Conservation (phyloP, 495 filamentous ascomycete genomes). For the Neurospora sp. region DNA sequence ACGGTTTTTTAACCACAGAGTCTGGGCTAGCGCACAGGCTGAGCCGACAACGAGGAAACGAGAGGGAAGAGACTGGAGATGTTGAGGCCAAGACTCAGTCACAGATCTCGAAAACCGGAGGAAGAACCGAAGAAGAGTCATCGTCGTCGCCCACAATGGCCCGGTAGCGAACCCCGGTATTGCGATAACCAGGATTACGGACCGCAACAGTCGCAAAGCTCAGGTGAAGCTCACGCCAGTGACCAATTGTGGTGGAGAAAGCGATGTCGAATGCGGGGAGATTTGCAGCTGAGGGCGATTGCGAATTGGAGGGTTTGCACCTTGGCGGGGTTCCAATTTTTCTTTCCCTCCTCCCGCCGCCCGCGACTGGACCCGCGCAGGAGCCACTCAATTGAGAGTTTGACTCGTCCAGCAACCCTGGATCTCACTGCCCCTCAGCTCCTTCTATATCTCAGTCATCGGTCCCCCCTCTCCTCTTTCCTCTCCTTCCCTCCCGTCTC, state of each 20-base stretch:
- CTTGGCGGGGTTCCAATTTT: slow-evolving; percentile 15
- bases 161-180: background rate
- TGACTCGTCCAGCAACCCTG: background rate
- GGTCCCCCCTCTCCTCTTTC: slow-evolving; percentile 3
- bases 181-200: background rate
- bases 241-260: background rate
- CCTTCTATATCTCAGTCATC: slow-evolving; percentile 2
- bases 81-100: background rate
- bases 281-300: background rate
- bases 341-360: slow-evolving; percentile 8
- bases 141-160: background rate
- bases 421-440: background rate
- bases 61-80: background rate
- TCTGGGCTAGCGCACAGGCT: background rate
- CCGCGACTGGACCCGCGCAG: background rate
- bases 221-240: background rate
- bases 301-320: background rate
- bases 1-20: background rate
- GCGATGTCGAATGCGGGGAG: background rate
- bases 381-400: background rate
- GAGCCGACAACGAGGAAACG: background rate
- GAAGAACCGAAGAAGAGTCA: background rate
- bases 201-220: background rate
- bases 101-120: background rate
- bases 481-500: background rate